Evolutionary conservation across 2,329 filamentous ascomycete genomes (phyloP).

Genomic region (Daldinia eschscholtzii): DNA sequence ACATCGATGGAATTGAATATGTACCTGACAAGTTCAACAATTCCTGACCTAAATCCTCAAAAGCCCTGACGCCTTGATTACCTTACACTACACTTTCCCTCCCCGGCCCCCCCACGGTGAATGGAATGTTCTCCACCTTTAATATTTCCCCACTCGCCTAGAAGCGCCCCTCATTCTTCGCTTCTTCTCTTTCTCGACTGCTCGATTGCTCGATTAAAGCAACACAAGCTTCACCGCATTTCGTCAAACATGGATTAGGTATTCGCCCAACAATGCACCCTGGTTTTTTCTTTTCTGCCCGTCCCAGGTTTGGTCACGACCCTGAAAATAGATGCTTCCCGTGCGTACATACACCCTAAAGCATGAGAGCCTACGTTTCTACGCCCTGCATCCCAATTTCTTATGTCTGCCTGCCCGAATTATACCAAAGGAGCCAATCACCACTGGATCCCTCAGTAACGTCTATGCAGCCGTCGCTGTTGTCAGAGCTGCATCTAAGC

Average conservation of each 20-base stretch:
- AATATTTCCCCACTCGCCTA: conserved; percentile 16
- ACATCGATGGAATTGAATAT: background rate
- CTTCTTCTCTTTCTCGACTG: background rate
- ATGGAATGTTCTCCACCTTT: conserved; percentile 5
- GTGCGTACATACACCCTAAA: conserved; percentile 14
- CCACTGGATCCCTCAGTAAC: background rate
- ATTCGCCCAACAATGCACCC: conserved; percentile 30
- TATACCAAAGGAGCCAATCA: conserved; percentile 33
- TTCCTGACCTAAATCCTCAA: background rate
- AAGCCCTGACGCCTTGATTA: conserved; percentile 1
- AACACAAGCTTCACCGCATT: conserved; percentile 41
- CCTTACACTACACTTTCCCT: conserved; percentile 4
- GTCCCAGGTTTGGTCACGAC: conserved; percentile 27
- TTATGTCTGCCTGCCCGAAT: conserved; percentile 35
- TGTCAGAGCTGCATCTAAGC: conserved; percentile 39
- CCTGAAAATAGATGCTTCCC: conserved; percentile 19
- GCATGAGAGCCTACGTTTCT: conserved; percentile 25
- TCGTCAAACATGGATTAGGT: conserved; percentile 30
- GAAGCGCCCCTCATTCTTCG: conserved; percentile 26
- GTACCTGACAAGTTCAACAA: background rate
- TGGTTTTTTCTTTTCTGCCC: conserved; percentile 8
- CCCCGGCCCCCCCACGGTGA: conserved; percentile 27
- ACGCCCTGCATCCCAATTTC: conserved; percentile 27
- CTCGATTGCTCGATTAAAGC: background rate
- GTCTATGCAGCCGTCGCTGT: conserved; percentile 23